Conservation (phyloP, 345 rosid genomes). For the Acer negundo region DNA sequence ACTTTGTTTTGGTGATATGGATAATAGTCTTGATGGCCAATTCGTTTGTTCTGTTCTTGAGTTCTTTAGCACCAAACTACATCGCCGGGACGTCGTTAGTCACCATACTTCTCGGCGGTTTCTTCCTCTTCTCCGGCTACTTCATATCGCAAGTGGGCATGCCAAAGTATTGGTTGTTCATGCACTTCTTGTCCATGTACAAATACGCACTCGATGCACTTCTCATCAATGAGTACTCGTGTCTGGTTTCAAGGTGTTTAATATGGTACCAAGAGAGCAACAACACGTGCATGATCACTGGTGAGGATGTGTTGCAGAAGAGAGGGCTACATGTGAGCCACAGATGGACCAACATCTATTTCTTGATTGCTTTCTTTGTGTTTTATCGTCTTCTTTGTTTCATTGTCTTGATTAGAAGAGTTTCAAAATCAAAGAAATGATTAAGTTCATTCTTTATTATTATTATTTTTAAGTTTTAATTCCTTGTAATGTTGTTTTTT, state of each 20-base stretch:
- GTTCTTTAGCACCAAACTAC: conserved; percentile 91
- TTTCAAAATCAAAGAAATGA: conserved; percentile 73
- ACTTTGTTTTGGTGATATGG: conserved; percentile 84
- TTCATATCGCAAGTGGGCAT: conserved; percentile 75
- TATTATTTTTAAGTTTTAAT: no score
- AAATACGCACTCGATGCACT: conserved; percentile 88
- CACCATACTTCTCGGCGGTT: conserved; percentile 67
- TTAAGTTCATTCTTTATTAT: background rate
- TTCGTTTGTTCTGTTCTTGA: conserved; percentile 82
- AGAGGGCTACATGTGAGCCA: conserved; percentile 64
- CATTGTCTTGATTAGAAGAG: conserved; percentile 67
- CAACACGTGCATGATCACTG: conserved; percentile 61
- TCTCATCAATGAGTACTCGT: conserved; percentile 86
- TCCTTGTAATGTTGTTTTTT: background rate
- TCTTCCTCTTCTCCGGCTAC: conserved; percentile 93
- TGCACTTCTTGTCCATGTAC: conserved; percentile 94
- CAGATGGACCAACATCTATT: conserved; percentile 72
- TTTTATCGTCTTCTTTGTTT: conserved; percentile 81
- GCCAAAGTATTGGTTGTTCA: conserved; percentile 91
- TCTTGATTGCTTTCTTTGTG: conserved; percentile 81
- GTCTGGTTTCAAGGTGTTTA: conserved; percentile 63
- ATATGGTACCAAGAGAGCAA: conserved; percentile 54
- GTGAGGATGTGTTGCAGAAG: conserved; percentile 68
- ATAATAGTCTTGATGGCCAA: conserved; percentile 79
- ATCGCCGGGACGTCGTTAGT: conserved; percentile 84